These are phyloP conservation scores for Candida golubevii DNA, from an alignment of 805 yeast genomes.

Conservation along the genomic window DNA sequence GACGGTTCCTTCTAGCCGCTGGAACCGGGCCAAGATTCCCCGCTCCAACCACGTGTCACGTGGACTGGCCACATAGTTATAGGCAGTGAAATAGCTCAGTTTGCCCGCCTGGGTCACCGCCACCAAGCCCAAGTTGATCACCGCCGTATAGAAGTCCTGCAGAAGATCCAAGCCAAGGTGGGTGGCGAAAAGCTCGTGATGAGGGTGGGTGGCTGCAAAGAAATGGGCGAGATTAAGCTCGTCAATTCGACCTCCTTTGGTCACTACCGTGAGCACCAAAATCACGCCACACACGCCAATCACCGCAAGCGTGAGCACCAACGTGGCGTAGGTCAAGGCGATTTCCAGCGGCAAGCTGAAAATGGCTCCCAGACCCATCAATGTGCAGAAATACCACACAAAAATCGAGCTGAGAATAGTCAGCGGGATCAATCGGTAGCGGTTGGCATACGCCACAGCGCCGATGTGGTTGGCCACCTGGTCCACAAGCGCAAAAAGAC, in stretches of 20 bases:
- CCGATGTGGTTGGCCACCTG: slow-evolving; percentile 62
- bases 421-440: slow-evolving; percentile 61
- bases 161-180: slow-evolving; percentile 38
- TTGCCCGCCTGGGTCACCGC: slow-evolving; percentile 66
- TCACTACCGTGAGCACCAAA: slow-evolving; percentile 54
- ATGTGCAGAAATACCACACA: slow-evolving; percentile 34
- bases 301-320: slow-evolving; percentile 49
- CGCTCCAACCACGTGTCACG: slow-evolving; percentile 47
- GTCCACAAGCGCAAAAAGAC: slow-evolving; percentile 53
- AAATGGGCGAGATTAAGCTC: slow-evolving; percentile 36
- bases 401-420: slow-evolving; percentile 48
- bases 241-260: slow-evolving; percentile 42
- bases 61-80: slow-evolving; percentile 46
- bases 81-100: slow-evolving; percentile 61
- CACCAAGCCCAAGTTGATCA: slow-evolving; percentile 56
- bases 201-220: slow-evolving; percentile 23
- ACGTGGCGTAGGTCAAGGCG: slow-evolving; percentile 62
- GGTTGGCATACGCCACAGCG: slow-evolving; percentile 48
- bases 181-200: slow-evolving; percentile 18
- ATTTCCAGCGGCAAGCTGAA: slow-evolving; percentile 52
- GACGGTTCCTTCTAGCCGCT: slow-evolving; percentile 5
- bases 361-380: slow-evolving; percentile 38
- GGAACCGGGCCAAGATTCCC: background rate
- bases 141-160: slow-evolving; percentile 66
- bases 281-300: slow-evolving; percentile 49